phyloP scores from a whole-genome alignment of 306 rosid genomes.

The Quercus berberidifolia region DNA sequence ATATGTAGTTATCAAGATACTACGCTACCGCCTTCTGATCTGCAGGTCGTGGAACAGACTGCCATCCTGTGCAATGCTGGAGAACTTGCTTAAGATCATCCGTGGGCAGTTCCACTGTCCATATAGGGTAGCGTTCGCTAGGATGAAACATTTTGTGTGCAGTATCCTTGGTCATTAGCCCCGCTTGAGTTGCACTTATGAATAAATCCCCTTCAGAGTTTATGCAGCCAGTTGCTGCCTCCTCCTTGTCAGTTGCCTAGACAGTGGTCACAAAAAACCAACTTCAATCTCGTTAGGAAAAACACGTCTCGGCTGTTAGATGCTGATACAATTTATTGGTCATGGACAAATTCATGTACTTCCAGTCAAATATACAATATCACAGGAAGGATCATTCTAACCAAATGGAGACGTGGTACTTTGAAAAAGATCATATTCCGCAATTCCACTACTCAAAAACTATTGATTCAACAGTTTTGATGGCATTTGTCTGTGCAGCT shows the following conservation, averaged over 20 bases:
- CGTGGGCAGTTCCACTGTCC: constrained; percentile 63
- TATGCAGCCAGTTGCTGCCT: constrained; percentile 54
- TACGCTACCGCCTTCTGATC: constrained; percentile 33
- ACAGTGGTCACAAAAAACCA: neutral
- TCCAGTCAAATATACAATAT: neutral
- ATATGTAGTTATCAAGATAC: neutral
- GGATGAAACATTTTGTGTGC: constrained; percentile 56
- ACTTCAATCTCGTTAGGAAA: constrained; percentile 6
- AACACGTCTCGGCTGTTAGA: neutral
- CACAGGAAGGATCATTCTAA: neutral
- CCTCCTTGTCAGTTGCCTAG: constrained; percentile 82
- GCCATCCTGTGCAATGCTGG: constrained; percentile 74
- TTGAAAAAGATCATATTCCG: neutral
- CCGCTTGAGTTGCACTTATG: constrained; percentile 59
- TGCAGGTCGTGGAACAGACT: constrained; percentile 52
- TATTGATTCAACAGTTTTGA: neutral
- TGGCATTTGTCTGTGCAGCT: neutral
- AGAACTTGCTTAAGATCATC: constrained; percentile 68
- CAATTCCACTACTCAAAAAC: neutral
- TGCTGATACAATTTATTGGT: neutral
- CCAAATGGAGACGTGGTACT: neutral
- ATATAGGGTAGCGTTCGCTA: constrained; percentile 48
- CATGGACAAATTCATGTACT: neutral
- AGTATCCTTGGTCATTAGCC: constrained; percentile 38
- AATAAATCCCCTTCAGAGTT: constrained; percentile 89